Evolutionary conservation across 2,329 filamentous ascomycete species (phyloP).

Genomic region (Pseudogymnoascus sp.): DNA sequence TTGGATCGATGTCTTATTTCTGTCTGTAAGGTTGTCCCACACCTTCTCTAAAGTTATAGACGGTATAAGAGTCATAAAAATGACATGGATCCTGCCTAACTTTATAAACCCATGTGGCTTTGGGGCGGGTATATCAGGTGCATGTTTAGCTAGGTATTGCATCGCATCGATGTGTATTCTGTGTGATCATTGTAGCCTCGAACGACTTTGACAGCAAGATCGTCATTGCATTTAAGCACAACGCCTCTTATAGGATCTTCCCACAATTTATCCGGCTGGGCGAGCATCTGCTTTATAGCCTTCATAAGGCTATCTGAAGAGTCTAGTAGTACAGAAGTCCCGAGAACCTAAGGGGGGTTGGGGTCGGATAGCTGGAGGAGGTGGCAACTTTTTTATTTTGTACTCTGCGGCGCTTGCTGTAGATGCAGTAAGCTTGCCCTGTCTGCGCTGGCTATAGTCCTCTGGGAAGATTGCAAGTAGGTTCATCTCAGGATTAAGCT

Average conservation of each 20-base stretch:
- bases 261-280: slow-evolving; percentile 13
- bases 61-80: slow-evolving; percentile 16
- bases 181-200: slow-evolving; percentile 13
- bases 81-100: slow-evolving; percentile 10
- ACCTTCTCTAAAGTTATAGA: slow-evolving; percentile 12
- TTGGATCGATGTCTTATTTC: slow-evolving; percentile 15
- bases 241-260: slow-evolving; percentile 9
- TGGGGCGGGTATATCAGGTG: slow-evolving; percentile 14
- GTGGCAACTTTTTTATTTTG: not conserved
- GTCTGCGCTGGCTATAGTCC: not conserved
- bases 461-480: not conserved
- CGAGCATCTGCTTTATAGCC: slow-evolving; percentile 12
- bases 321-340: not conserved
- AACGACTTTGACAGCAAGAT: slow-evolving; percentile 14
- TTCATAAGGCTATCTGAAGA: not conserved
- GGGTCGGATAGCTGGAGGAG: not conserved
- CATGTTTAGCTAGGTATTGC: slow-evolving; percentile 14
- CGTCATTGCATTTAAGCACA: slow-evolving; percentile 15
- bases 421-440: not conserved
- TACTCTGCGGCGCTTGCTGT: not conserved
- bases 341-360: not conserved
- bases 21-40: slow-evolving; percentile 13
- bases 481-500: not conserved
- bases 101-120: slow-evolving; percentile 16
- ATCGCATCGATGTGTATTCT: slow-evolving; percentile 14